Conservation (phyloP, 2,329 filamentous ascomycete species). For the Diaporthe australafricana region DNA sequence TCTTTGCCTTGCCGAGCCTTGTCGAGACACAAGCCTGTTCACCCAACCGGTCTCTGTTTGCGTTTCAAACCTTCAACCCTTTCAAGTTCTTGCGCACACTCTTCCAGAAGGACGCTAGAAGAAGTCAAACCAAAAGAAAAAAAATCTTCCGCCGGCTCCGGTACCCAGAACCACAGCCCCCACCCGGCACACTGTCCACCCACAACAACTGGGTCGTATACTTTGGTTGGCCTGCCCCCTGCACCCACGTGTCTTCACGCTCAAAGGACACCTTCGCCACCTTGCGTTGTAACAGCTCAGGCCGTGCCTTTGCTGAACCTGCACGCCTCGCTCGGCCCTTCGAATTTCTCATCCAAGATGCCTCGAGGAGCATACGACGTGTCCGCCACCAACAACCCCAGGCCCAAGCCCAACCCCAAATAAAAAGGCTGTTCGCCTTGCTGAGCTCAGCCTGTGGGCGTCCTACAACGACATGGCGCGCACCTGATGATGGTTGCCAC, state of each 20-base stretch:
- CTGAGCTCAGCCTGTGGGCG: neutral
- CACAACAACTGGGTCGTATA: neutral
- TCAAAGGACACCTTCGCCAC: neutral
- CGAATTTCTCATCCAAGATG: slow-evolving; percentile 23
- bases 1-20: neutral
- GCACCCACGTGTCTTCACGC: slow-evolving; percentile 15
- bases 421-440: slow-evolving; percentile 8
- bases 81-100: neutral
- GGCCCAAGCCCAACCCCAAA: slow-evolving; percentile 37
- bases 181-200: slow-evolving; percentile 27
- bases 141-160: slow-evolving; percentile 12
- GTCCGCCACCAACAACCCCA: slow-evolving; percentile 36
- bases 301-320: neutral
- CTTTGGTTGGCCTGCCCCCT: neutral
- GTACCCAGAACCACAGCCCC: slow-evolving; percentile 21
- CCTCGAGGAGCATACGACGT: slow-evolving; percentile 38
- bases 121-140: slow-evolving; percentile 2
- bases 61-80: slow-evolving; percentile 16
- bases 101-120: slow-evolving; percentile 37
- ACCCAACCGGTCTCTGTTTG: neutral
- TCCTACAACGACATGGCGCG: neutral
- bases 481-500: neutral
- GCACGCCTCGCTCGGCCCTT: neutral
- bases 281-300: neutral
- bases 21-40: neutral